Percentiles rank a stretch among this genome's conserved stretches.
phyloP scores from a whole-genome alignment of 2,329 filamentous ascomycete species.

The Lachnellula suecica region DNA sequence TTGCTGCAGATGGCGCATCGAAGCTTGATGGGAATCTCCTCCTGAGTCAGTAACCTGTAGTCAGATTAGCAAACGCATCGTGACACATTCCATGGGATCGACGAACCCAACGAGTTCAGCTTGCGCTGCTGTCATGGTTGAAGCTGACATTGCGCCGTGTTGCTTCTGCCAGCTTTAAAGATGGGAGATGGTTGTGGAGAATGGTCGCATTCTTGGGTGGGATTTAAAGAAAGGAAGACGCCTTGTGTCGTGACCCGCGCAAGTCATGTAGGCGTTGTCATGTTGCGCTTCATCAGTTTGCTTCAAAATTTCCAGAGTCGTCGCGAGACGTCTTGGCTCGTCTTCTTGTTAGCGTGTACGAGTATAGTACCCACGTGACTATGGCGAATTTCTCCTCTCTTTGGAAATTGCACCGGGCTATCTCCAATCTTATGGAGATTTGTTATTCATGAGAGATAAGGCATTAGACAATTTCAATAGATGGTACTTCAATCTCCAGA shows the following conservation, averaged over 20 bases:
- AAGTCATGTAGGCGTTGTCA: neutral
- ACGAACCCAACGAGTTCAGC: slow-evolving; percentile 34
- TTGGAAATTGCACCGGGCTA: no score
- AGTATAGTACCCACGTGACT: neutral
- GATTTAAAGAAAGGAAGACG: neutral
- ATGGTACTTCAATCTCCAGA: no score
- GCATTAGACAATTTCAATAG: no score
- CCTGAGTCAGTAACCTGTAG: slow-evolving; percentile 39
- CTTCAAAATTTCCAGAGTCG: slow-evolving; percentile 6
- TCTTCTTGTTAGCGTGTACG: neutral
- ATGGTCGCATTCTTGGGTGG: slow-evolving; percentile 1
- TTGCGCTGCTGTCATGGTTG: slow-evolving; percentile 29
- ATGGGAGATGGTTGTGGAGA: neutral
- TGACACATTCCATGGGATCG: neutral
- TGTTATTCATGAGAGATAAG: no score
- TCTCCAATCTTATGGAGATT: no score
- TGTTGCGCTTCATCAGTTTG: slow-evolving; percentile 2
- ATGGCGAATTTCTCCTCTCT: no score
- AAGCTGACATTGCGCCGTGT: slow-evolving; percentile 26
- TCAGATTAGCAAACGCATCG: slow-evolving; percentile 11
- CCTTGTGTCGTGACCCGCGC: neutral
- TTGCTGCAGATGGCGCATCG: slow-evolving; percentile 93
- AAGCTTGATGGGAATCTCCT: slow-evolving; percentile 93
- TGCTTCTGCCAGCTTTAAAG: neutral
- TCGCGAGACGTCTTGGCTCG: neutral